These are phyloP conservation scores for Herpetomonas samuelpessoai DNA, from an alignment of 208 protist species.

Conservation along the genomic window DNA sequence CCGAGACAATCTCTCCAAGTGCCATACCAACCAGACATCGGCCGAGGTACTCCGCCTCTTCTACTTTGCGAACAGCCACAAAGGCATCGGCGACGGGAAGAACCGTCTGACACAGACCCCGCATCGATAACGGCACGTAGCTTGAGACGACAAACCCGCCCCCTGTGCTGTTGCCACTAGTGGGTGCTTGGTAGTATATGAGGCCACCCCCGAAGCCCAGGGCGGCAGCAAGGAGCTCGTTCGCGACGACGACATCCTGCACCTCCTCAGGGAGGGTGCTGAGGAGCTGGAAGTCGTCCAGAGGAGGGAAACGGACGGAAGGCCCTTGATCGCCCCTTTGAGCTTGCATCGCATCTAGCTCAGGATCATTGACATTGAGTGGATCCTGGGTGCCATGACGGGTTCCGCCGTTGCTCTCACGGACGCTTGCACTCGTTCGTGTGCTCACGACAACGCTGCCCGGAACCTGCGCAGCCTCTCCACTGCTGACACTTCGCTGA, in stretches of 20 bases:
- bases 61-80: slow-evolving; percentile 55
- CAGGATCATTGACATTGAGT: too few relatives aligned
- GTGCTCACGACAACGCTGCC: too few relatives aligned
- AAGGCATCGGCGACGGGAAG: slow-evolving; percentile 82
- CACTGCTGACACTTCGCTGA: background rate
- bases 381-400: too few relatives aligned
- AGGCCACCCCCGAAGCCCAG: slow-evolving; percentile 63
- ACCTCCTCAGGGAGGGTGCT: slow-evolving; percentile 69
- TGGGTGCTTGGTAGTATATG: slow-evolving; percentile 14
- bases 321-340: too few relatives aligned
- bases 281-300: slow-evolving; percentile 40
- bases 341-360: too few relatives aligned
- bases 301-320: background rate
- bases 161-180: background rate
- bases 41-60: slow-evolving; percentile 62
- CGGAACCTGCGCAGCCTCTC: background rate
- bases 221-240: slow-evolving; percentile 61
- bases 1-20: slow-evolving; percentile 75
- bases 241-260: slow-evolving; percentile 67
- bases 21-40: slow-evolving; percentile 82
- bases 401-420: too few relatives aligned
- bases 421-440: too few relatives aligned
- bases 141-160: slow-evolving; percentile 55
- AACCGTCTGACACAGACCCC: slow-evolving; percentile 61
- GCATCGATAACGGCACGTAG: slow-evolving; percentile 62